These are phyloP conservation scores for Penicillium sp. DNA, from an alignment of 2,329 filamentous ascomycete species.

Conservation along the genomic window DNA sequence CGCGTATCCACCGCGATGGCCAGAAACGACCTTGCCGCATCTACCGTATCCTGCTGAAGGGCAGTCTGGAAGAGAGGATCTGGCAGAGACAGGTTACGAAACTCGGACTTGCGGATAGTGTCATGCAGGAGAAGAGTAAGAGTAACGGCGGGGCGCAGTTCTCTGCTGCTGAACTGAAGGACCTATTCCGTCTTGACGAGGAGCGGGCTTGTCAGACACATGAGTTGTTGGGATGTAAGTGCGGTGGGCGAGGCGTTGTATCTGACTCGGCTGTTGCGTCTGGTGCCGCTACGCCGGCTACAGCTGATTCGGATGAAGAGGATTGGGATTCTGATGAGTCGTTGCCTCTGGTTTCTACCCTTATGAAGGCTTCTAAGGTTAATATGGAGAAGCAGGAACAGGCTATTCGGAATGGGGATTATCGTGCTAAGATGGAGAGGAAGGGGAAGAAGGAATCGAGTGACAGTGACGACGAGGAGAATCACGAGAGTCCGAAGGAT, in stretches of 20 bases:
- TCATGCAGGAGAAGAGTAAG: conserved; percentile 63
- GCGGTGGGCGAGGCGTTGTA: conserved; percentile 52
- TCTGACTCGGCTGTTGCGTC: conserved; percentile 6
- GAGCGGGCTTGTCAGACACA: conserved; percentile 63
- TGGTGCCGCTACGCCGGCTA: conserved; percentile 11
- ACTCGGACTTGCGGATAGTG: conserved; percentile 64
- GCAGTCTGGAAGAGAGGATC: conserved; percentile 70
- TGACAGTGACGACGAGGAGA: conserved; percentile 4
- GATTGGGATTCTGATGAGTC: conserved; percentile 24
- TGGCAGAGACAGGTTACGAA: conserved; percentile 71
- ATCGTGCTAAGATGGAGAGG: conserved; percentile 3
- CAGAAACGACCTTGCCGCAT: conserved; percentile 66
- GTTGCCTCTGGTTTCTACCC: conserved; percentile 29
- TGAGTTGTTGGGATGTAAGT: conserved; percentile 61
- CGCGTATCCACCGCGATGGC: conserved; percentile 68
- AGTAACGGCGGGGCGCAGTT: conserved; percentile 52
- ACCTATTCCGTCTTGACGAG: conserved; percentile 64
- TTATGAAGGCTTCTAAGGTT: conserved; percentile 43
- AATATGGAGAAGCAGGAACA: conserved; percentile 37
- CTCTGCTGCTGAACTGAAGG: conserved; percentile 61
- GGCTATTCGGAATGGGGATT: conserved; percentile 24
- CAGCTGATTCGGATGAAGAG: conserved; percentile 4
- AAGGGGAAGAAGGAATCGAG: conserved; percentile 6
- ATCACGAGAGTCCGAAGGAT: conserved; percentile 26
- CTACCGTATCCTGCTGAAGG: conserved; percentile 65